A percentile compares a stretch with the other conserved stretches of the same genome.
Evolutionary conservation across 352 stramenopile genomes (phyloP).

Genomic region (Phytophthora pinifolia): DNA sequence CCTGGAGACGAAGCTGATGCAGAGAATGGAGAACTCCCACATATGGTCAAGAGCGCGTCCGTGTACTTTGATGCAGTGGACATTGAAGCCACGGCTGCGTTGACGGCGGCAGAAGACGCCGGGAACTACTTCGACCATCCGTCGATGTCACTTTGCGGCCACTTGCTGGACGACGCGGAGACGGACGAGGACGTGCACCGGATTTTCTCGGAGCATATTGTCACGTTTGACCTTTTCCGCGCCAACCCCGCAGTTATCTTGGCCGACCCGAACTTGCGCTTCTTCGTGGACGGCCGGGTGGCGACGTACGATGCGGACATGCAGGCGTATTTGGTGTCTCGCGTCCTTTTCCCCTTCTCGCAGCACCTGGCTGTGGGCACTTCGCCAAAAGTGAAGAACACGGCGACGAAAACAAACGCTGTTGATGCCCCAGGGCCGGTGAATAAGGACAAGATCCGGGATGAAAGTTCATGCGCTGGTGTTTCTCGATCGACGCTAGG

Average conservation of each 20-base stretch:
- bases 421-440: not conserved
- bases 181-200: slow-evolving; percentile 45
- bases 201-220: slow-evolving; percentile 69
- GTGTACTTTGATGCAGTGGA: slow-evolving; percentile 85
- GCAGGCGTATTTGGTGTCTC: slow-evolving; percentile 63
- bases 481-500: slow-evolving; percentile 6
- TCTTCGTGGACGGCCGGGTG: slow-evolving; percentile 66
- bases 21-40: slow-evolving; percentile 24
- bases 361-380: slow-evolving; percentile 33
- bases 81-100: slow-evolving; percentile 21
- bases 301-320: slow-evolving; percentile 54
- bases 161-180: slow-evolving; percentile 47
- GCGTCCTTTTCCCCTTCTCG: slow-evolving; percentile 69
- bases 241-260: slow-evolving; percentile 45
- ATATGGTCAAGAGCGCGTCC: slow-evolving; percentile 67
- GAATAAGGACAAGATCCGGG: not conserved
- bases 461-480: not conserved
- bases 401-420: not conserved
- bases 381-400: slow-evolving; percentile 1
- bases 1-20: slow-evolving; percentile 11
- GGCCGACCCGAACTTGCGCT: slow-evolving; percentile 52
- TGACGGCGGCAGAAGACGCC: slow-evolving; percentile 1
- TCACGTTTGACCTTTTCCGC: slow-evolving; percentile 67
- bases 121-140: slow-evolving; percentile 39
- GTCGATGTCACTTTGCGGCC: slow-evolving; percentile 74